Conservation (phyloP, 306 rosid genomes). For the Vigna trinervia region DNA sequence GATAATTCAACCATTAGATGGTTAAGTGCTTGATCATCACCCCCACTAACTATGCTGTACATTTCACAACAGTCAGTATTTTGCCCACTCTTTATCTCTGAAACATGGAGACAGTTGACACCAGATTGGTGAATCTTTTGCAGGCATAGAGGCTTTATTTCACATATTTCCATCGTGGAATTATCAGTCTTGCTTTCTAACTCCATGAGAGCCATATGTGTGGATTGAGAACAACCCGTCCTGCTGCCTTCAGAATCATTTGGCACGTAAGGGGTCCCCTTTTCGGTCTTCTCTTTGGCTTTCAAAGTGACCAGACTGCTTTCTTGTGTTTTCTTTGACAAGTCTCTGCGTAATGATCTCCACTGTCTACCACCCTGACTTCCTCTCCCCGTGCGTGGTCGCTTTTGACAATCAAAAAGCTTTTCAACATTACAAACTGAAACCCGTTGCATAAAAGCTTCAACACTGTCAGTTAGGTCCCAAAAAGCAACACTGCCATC, state of each 20-base stretch:
- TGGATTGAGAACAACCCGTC: constrained; percentile 50
- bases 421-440: constrained; percentile 63
- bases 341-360: constrained; percentile 68
- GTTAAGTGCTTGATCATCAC: constrained; percentile 93
- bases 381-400: constrained; percentile 96
- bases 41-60: constrained; percentile 81
- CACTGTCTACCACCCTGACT: constrained; percentile 98
- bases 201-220: constrained; percentile 43
- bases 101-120: constrained; percentile 91
- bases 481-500: constrained; percentile 95
- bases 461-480: constrained; percentile 75
- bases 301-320: constrained; percentile 35
- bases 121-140: constrained; percentile 84
- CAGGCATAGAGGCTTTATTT: constrained; percentile 69
- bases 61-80: constrained; percentile 44
- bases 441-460: constrained; percentile 71
- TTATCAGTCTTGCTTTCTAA: constrained; percentile 49
- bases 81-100: constrained; percentile 59
- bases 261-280: constrained; percentile 45
- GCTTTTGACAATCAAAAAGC: constrained; percentile 75
- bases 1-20: constrained; percentile 66
- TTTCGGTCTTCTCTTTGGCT: constrained; percentile 42
- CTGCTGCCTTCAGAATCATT: constrained; percentile 49
- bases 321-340: constrained; percentile 53
- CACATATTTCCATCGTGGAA: constrained; percentile 58